phyloP scores from a whole-genome alignment of 192 early-diverging fungal genomes.

The Coemansia aciculifera region DNA sequence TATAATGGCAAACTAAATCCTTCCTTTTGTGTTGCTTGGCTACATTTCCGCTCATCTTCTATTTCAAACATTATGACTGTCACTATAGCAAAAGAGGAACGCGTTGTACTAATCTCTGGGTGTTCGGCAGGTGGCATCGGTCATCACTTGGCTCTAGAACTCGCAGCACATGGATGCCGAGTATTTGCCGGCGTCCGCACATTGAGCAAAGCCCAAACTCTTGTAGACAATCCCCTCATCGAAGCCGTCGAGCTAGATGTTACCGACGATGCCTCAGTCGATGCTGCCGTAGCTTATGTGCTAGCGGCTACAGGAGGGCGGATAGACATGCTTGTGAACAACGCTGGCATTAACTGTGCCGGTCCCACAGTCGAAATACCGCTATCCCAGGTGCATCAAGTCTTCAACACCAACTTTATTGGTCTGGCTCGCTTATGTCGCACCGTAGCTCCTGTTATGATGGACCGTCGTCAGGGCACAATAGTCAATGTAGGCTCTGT shows the following conservation, averaged over 20 bases:
- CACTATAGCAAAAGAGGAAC: slow-evolving; percentile 11
- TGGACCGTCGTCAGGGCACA: slow-evolving; percentile 48
- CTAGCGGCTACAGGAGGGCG: slow-evolving; percentile 12
- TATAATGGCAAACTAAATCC: no score
- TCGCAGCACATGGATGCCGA: slow-evolving; percentile 28
- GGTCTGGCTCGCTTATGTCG: slow-evolving; percentile 56
- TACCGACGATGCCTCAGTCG: slow-evolving; percentile 18
- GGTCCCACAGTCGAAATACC: slow-evolving; percentile 53
- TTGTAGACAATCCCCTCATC: neutral
- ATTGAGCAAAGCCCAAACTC: neutral
- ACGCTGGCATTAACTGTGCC: slow-evolving; percentile 62
- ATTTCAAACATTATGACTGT: slow-evolving; percentile 29
- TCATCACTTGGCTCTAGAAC: slow-evolving; percentile 30
- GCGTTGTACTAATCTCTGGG: slow-evolving; percentile 71
- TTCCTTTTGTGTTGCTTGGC: no score
- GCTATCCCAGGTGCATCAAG: slow-evolving; percentile 31
- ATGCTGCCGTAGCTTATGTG: slow-evolving; percentile 16
- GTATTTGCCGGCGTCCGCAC: slow-evolving; percentile 38
- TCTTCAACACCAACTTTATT: slow-evolving; percentile 66
- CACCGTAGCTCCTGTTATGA: slow-evolving; percentile 63
- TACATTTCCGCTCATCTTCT: neutral
- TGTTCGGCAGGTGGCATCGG: slow-evolving; percentile 73
- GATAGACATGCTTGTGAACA: slow-evolving; percentile 71
- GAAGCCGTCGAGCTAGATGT: slow-evolving; percentile 31
- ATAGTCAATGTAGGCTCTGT: slow-evolving; percentile 70